Evolutionary conservation across 805 yeast species (phyloP), one percentile per base, ranked within the genome.

Genomic region (Kregervanrija fluxuum): DNA sequence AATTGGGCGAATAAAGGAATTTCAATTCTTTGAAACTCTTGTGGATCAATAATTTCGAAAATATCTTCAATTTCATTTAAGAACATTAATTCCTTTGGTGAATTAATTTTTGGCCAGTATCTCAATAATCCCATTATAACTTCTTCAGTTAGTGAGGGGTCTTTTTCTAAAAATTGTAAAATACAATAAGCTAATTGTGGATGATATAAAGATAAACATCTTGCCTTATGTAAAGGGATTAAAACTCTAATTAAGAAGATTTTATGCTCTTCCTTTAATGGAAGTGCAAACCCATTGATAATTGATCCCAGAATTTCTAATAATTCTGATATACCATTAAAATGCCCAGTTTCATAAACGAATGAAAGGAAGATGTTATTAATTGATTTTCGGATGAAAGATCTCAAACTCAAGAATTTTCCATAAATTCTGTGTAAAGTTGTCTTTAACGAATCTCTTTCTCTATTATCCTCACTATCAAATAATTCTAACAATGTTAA

Each of bases 171-270:
- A 64, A 93, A 93, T 67, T 93, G 99, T 30, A 93, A 95, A 35
- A 93, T 85, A 68, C 99, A 93, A 66, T 93, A 93, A 6, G 98
- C 96, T 53, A 93, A 74, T 65, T 93, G 99, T 33, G 98, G 96
- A 62, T 93, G 99, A 64, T 91, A 93, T 50, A 91, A 69, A 8
- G 95, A 83, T 46, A 93, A 71, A 43, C 93, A 79, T 61, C 90
- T 83, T 13, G 87, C 91, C 64, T 93, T 91, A 65, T 93, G 99
- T 63, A 93, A 69, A 30, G 99, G 99, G 28, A 93, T 73, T 56
- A 93, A 74, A 14, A 91, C 91, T 47, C 96, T 74, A 32, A 86
- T 80, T 50, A 93, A 67, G 56, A 93, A 93, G 11, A 86, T 80
- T 65, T 93, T 93, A 66, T 93, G 99, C 65, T 93, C 99, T 56